Base-by-base conservation (phyloP, 345 rosid species). In the Corchorus olitorius region DNA sequence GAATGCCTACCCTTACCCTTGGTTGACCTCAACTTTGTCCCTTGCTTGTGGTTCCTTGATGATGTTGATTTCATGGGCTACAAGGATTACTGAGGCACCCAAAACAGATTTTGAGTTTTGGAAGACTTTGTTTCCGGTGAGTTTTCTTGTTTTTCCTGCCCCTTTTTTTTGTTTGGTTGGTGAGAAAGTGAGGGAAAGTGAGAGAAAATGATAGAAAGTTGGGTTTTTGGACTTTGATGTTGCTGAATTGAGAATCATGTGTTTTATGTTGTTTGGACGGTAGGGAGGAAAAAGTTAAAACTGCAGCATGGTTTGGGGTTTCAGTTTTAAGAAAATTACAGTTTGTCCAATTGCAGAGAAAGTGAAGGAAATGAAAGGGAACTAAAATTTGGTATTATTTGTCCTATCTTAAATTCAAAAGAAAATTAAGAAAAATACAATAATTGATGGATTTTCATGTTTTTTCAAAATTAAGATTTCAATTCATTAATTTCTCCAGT, bases 61-160 rank as follows among this genome's bases (percentile, higher is more conserved):
- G 93, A 96, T 96, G 99, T 80, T 96, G n/a, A 79, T 96, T 77
- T 96, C 98, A 5, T 96, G 98, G 99, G 91, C 94, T 41, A 84
- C 92, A 33, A 81, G 94, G 80, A 83, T 96, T 65, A 97, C 97
- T 3, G 97, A 92, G 86, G 52, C 97, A n/a, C 99, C 99, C 0
- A 86, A 91, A 65, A 93, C 98, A 0, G 99, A 93, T 80, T 83
- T 92, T 19, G 93, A 96, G 54, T 96, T 96, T 83, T 96, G 98
- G 98, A 96, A 96, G 88, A 82, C 92, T 45, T 84, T 96, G 83
- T 87, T 96, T 73, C 99, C 99, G 77, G 99, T 96, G 83, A 89
- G 97, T 89, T 63, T 2, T 2, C 79, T 80, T 58, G 9, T 81
- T 81, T 79, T 82, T 80, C 80, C 75, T 27, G 27, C 27, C 27